Percentiles rank a stretch among this genome's conserved stretches.
phyloP scores from a whole-genome alignment of 1,139 yeast genomes.

The Debaryomycetaceae sp. region DNA sequence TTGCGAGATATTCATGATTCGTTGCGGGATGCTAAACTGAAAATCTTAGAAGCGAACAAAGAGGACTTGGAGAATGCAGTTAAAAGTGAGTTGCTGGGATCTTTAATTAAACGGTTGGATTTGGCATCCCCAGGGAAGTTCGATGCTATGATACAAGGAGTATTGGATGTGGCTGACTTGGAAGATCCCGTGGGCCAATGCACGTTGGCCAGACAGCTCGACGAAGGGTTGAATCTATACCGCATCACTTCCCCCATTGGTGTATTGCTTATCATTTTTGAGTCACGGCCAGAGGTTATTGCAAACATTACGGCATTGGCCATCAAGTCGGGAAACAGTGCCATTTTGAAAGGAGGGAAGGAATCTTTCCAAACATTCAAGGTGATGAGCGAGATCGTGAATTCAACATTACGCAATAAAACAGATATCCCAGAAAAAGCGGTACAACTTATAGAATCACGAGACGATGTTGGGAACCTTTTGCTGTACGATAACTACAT shows the following conservation, averaged over 20 bases:
- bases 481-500: constrained; percentile 83
- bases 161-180: constrained; percentile 81
- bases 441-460: constrained; percentile 79
- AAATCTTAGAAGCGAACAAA: constrained; percentile 68
- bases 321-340: constrained; percentile 92
- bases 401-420: constrained; percentile 49
- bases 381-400: constrained; percentile 73
- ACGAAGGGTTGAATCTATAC: constrained; percentile 78
- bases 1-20: constrained; percentile 69
- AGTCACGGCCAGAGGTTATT: constrained; percentile 96
- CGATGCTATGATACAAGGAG: constrained; percentile 92
- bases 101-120: constrained; percentile 82
- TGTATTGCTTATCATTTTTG: constrained; percentile 87
- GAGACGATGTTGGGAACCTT: constrained; percentile 85
- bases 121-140: constrained; percentile 78
- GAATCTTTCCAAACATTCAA: constrained; percentile 84
- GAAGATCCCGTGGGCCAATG: constrained; percentile 89
- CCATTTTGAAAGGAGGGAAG: constrained; percentile 95
- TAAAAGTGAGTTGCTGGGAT: constrained; percentile 52
- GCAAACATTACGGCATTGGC: constrained; percentile 96
- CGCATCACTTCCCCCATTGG: constrained; percentile 94
- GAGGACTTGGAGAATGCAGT: constrained; percentile 72
- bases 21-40: constrained; percentile 52
- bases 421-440: constrained; percentile 77
- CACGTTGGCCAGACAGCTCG: constrained; percentile 78